phyloP scores from a whole-genome alignment of 345 rosid species.

The Corchorus olitorius region DNA sequence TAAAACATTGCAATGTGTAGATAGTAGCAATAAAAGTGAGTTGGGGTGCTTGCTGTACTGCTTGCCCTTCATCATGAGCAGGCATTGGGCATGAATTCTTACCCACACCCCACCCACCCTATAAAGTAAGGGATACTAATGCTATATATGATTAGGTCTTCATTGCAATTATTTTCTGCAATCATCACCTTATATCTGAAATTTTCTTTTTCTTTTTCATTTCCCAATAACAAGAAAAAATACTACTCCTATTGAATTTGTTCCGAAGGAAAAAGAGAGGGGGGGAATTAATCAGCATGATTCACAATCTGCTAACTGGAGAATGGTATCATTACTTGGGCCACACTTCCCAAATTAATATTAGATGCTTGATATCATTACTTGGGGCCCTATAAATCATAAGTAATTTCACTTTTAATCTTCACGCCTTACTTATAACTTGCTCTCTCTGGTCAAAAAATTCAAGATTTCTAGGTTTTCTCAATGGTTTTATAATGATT shows the following conservation, averaged over 20 bases:
- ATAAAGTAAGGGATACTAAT: background rate
- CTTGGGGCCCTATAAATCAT: constrained; percentile 28
- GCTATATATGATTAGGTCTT: background rate
- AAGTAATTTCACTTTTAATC: constrained; percentile 18
- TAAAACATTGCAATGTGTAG: too few species aligned
- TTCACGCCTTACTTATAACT: constrained; percentile 23
- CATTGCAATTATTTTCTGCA: constrained; percentile 6
- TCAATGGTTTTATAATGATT: constrained; percentile 22
- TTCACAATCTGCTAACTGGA: background rate
- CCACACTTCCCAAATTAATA: constrained; percentile 9
- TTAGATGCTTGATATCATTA: constrained; percentile 30
- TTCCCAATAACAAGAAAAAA: background rate
- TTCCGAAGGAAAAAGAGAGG: too few species aligned
- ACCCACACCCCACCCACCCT: background rate
- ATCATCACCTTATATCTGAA: background rate
- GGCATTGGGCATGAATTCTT: background rate
- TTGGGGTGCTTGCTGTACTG: background rate
- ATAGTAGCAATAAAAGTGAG: too few species aligned
- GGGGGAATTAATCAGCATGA: too few species aligned
- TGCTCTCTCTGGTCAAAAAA: background rate
- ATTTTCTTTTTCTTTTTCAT: background rate
- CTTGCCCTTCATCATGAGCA: background rate
- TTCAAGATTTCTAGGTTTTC: constrained; percentile 13
- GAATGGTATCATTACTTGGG: constrained; percentile 25
- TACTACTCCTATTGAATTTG: too few species aligned